Evolutionary conservation across 371 early-diverging fungal genomes (phyloP).

Genomic region (Cokeromyces recurvatus): DNA sequence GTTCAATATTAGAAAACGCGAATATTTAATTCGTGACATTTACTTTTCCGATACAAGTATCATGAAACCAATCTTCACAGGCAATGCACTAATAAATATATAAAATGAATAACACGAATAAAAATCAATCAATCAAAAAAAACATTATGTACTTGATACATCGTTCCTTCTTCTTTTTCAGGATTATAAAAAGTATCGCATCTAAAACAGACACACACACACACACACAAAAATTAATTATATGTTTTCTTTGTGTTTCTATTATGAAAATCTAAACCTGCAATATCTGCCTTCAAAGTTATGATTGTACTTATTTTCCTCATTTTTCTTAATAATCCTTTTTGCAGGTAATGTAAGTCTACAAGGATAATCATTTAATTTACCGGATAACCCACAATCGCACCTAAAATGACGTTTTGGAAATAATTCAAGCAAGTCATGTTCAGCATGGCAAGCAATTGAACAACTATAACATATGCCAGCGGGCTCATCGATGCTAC

Average conservation of each 20-base stretch:
- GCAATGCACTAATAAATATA: conserved; percentile 56
- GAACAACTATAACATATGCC: conserved; percentile 81
- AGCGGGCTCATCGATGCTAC: conserved; percentile 45
- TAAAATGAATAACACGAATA: neutral
- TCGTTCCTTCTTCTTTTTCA: conserved; percentile 62
- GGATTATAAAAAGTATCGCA: conserved; percentile 75
- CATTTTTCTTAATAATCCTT: conserved; percentile 37
- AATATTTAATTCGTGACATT: too few species aligned
- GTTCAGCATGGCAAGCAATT: conserved; percentile 76
- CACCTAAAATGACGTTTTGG: conserved; percentile 81
- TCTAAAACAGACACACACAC: conserved; percentile 22
- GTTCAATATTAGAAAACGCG: neutral
- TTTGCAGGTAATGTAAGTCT: conserved; percentile 30
- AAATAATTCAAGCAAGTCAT: conserved; percentile 79
- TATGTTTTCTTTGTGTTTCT: neutral
- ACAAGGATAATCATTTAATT: conserved; percentile 39
- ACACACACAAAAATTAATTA: too few species aligned
- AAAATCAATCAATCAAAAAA: too few species aligned
- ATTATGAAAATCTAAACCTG: conserved; percentile 37
- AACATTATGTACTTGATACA: conserved; percentile 57
- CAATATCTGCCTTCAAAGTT: conserved; percentile 82
- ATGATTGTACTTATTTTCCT: conserved; percentile 71
- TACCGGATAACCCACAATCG: conserved; percentile 71
- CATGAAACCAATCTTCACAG: conserved; percentile 90
- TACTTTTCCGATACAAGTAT: conserved; percentile 72